A percentile compares a stretch with the other conserved stretches of the same genome.
These are phyloP conservation scores for Coemansia sp. DNA, from an alignment of 192 early-diverging fungal genomes.

Conservation along the genomic window DNA sequence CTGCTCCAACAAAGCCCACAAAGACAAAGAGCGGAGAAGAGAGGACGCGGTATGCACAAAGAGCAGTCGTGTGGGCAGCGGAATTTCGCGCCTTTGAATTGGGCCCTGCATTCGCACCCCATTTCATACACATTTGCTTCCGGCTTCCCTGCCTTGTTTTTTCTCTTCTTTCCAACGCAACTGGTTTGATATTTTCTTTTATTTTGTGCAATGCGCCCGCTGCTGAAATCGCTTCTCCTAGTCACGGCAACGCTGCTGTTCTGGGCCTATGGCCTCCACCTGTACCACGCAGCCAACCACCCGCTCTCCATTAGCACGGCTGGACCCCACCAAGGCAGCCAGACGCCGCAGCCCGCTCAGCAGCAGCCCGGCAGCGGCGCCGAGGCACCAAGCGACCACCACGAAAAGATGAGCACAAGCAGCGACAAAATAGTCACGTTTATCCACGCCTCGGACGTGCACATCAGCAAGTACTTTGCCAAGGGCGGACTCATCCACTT, in stretches of 20 bases:
- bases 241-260: constrained; percentile 24
- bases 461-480: constrained; percentile 69
- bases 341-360: neutral
- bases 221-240: constrained; percentile 17
- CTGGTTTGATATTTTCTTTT: constrained; percentile 1
- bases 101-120: too few relatives aligned
- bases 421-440: constrained; percentile 65
- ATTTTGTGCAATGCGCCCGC: constrained; percentile 5
- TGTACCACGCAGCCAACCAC: constrained; percentile 28
- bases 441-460: constrained; percentile 80
- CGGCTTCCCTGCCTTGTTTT: too few relatives aligned
- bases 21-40: too few relatives aligned
- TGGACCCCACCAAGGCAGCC: neutral
- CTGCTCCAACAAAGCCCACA: too few relatives aligned
- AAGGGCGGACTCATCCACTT: constrained; percentile 74
- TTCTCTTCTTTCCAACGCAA: constrained; percentile 3
- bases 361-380: neutral
- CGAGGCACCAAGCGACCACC: constrained; percentile 51
- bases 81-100: too few relatives aligned
- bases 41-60: too few relatives aligned
- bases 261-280: constrained; percentile 44
- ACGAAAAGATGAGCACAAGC: neutral
- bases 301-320: constrained; percentile 5
- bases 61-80: too few relatives aligned
- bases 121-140: too few relatives aligned